Percentiles rank a stretch among this genome's conserved stretches.
Evolutionary conservation across 352 stramenopile genomes (phyloP).

Genomic region (Phytophthora syringae): DNA sequence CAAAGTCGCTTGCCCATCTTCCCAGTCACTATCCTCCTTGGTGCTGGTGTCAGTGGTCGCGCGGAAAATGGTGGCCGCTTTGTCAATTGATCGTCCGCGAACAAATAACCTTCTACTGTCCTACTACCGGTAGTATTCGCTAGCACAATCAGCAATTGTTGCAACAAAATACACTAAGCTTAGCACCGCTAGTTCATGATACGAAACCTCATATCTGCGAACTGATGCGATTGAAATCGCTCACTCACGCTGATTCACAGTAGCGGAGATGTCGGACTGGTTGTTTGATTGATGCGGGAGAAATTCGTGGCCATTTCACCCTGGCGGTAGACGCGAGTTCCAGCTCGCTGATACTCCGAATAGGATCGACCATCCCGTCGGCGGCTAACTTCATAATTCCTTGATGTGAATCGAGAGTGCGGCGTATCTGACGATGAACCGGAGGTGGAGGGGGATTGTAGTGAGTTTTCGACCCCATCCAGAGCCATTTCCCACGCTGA

Average conservation of each 20-base stretch:
- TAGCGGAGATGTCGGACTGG: neutral
- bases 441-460: slow-evolving; percentile 14
- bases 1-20: too few species aligned
- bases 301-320: slow-evolving; percentile 20
- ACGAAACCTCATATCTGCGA: slow-evolving; percentile 6
- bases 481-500: slow-evolving; percentile 53
- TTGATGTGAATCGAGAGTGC: neutral
- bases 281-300: neutral
- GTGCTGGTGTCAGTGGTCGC: too few species aligned
- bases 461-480: neutral
- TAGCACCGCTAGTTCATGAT: slow-evolving; percentile 8
- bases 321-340: slow-evolving; percentile 9
- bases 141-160: too few species aligned
- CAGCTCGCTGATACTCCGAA: slow-evolving; percentile 24
- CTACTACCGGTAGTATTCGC: too few species aligned
- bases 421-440: slow-evolving; percentile 10
- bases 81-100: too few species aligned
- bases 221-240: slow-evolving; percentile 6
- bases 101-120: too few species aligned
- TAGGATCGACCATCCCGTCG: slow-evolving; percentile 14
- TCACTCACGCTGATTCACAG: neutral
- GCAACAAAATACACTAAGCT: too few species aligned
- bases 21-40: too few species aligned
- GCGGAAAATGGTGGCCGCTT: too few species aligned
- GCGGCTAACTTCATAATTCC: neutral